Base-by-base conservation (phyloP, 1,284 basidiomycete genomes). In the Cryptococcus maquisensis region DNA sequence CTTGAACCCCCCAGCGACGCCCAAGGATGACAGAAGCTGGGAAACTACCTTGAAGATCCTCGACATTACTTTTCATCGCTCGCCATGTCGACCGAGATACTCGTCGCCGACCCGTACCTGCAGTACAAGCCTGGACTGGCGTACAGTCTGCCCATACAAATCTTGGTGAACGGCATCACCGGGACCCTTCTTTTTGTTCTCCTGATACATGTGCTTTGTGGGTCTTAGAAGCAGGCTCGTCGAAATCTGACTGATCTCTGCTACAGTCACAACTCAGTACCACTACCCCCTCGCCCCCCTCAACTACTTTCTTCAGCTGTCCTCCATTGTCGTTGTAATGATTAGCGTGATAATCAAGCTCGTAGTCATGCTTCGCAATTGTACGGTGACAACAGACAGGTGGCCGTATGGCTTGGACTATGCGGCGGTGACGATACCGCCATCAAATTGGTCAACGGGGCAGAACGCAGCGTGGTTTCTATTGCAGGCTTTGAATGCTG, bases 391-490 rank as follows among this genome's bases (percentile, higher is more conserved):
- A 61, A 90, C 87, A 59, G 80, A 83, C 62, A 76, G 77, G 35
- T 97, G 93, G 90, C 95, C 95, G 0, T 97, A 92, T 74, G 94
- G 93, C 86, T 84, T 98, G 51, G 87, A 87, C 59, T 98, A 97
- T 73, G 80, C 94, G 45, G 84, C 88, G 4, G 84, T 95, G 41
- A 82, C 86, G 48, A 85, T 96, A 3, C 92, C 91, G 1, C 85
- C 85, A 0, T 60, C 67, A 21, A 60, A 67, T 0, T 98, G 94
- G 94, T 80, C 80, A 2, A 68, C 79, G 5, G 81, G 82, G 0
- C 83, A 90, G 63, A 79, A 84, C 26, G 86, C 84, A 0, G 87
- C 86, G 4, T 98, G 91, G 91, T 82, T 88, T 43, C 79, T 91
- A 44, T 87, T 97, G 82, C 90, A 90, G 61, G 89, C 90, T 1